phyloP scores from a whole-genome alignment of 768 basidiomycete species.

The Mycena belliarum region DNA sequence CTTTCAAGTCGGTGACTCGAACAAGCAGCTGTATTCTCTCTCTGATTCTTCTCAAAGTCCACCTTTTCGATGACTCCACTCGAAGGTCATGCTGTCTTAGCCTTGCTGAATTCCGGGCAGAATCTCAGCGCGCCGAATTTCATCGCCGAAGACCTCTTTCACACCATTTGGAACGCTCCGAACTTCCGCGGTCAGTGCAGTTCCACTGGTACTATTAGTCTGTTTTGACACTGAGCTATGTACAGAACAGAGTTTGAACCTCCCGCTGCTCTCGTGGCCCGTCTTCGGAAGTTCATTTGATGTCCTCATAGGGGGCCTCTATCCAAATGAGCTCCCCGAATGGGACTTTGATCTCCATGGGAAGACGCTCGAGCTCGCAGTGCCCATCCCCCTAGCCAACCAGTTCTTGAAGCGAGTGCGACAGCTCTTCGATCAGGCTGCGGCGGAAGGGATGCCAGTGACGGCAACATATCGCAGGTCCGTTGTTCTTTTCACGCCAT shows the following conservation, averaged over 20 bases:
- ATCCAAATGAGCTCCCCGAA: constrained; percentile 32
- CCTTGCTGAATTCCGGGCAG: constrained; percentile 35
- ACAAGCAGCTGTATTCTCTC: neutral
- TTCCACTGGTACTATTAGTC: neutral
- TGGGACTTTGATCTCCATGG: constrained; percentile 38
- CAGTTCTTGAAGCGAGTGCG: constrained; percentile 33
- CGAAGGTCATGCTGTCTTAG: constrained; percentile 30
- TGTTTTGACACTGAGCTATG: constrained; percentile 21
- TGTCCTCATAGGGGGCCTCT: constrained; percentile 38
- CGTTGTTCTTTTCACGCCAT: neutral
- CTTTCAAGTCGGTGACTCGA: constrained; percentile 29
- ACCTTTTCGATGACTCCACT: constrained; percentile 35
- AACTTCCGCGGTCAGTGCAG: constrained; percentile 34
- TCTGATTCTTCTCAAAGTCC: constrained; percentile 22
- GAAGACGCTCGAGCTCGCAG: constrained; percentile 37
- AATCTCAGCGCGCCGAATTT: constrained; percentile 35
- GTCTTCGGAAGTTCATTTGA: constrained; percentile 37
- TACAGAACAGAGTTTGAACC: constrained; percentile 24
- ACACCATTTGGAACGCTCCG: constrained; percentile 32
- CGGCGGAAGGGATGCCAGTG: constrained; percentile 35
- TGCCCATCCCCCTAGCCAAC: constrained; percentile 34
- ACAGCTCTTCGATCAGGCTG: constrained; percentile 35
- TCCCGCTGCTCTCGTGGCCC: constrained; percentile 35
- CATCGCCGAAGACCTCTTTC: constrained; percentile 33
- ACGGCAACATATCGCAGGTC: constrained; percentile 38